phyloP scores from a whole-genome alignment of 176 grass and related monocot genomes.

The Eragrostis nindensis region DNA sequence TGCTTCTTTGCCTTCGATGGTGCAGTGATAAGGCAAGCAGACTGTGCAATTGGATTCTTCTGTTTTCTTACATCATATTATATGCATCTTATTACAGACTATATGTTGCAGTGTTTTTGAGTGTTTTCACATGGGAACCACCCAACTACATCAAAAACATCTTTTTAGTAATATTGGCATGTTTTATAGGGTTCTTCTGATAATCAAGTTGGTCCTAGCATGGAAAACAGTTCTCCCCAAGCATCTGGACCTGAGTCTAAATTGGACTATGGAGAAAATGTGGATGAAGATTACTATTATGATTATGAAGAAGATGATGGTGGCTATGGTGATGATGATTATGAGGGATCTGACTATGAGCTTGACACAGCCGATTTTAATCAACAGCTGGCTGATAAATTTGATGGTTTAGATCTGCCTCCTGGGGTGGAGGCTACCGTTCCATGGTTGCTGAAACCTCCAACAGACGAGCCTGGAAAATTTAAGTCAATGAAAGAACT shows the following conservation, averaged over 20 bases:
- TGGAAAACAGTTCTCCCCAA: slow-evolving; percentile 46
- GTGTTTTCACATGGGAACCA: too few relatives aligned
- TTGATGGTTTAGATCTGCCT: slow-evolving; percentile 78
- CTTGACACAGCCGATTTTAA: slow-evolving; percentile 52
- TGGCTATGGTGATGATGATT: slow-evolving; percentile 37
- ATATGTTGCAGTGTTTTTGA: background rate
- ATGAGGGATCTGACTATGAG: slow-evolving; percentile 53
- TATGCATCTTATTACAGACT: background rate
- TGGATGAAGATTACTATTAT: slow-evolving; percentile 67
- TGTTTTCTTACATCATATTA: background rate
- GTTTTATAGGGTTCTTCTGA: slow-evolving; percentile 51
- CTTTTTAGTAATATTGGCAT: slow-evolving; percentile 26
- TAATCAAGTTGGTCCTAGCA: slow-evolving; percentile 47
- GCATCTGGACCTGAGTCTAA: slow-evolving; percentile 31
- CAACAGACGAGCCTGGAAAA: slow-evolving; percentile 21
- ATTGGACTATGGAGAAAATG: slow-evolving; percentile 41
- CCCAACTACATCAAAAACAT: too few relatives aligned
- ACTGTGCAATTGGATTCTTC: slow-evolving; percentile 6
- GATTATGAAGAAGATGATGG: slow-evolving; percentile 50
- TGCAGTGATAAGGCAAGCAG: background rate
- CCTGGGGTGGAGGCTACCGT: slow-evolving; percentile 82
- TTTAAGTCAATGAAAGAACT: slow-evolving; percentile 63
- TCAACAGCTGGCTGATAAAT: slow-evolving; percentile 69
- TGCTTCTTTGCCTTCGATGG: background rate
- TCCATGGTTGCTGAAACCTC: slow-evolving; percentile 56